phyloP scores from a whole-genome alignment of 306 rosid genomes.

The Casuarina glauca region DNA sequence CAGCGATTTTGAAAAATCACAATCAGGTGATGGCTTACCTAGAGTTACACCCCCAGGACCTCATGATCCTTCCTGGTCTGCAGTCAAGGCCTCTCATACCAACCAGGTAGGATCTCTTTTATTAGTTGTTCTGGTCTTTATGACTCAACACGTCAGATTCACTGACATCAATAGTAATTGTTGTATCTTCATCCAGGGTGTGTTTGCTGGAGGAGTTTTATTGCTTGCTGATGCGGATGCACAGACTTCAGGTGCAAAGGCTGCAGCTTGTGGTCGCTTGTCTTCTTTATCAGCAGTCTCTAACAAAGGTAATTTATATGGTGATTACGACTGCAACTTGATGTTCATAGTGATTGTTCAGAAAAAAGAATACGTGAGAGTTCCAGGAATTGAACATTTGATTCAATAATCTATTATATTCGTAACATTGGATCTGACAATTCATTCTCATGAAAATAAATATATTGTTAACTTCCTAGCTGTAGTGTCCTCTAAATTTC shows the following conservation, averaged over 20 bases:
- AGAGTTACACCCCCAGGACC: slow-evolving; percentile 28
- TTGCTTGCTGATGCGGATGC: slow-evolving; percentile 73
- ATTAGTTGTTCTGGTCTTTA: slow-evolving; percentile 11
- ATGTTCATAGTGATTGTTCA: no score
- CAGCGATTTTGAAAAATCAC: slow-evolving; percentile 35
- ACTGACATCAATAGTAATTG: slow-evolving; percentile 2
- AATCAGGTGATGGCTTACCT: slow-evolving; percentile 36
- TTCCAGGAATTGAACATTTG: no score
- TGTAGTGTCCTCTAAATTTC: slow-evolving; percentile 20
- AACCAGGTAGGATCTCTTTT: slow-evolving; percentile 49
- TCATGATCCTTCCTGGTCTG: slow-evolving; percentile 42
- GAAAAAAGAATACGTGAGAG: no score
- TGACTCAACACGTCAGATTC: background rate
- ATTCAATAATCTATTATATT: no score
- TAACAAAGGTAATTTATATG: slow-evolving; percentile 53
- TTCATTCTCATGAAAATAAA: slow-evolving; percentile 21
- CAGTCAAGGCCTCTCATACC: slow-evolving; percentile 45
- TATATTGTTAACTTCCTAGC: slow-evolving; percentile 10
- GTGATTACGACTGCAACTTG: background rate
- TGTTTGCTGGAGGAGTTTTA: slow-evolving; percentile 60
- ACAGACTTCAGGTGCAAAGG: slow-evolving; percentile 84
- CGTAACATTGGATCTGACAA: background rate
- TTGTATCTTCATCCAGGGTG: slow-evolving; percentile 50
- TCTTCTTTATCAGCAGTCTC: slow-evolving; percentile 74
- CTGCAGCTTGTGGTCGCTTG: slow-evolving; percentile 85